Base-by-base conservation (phyloP, 768 basidiomycete species). In the Termitomyces sp. region DNA sequence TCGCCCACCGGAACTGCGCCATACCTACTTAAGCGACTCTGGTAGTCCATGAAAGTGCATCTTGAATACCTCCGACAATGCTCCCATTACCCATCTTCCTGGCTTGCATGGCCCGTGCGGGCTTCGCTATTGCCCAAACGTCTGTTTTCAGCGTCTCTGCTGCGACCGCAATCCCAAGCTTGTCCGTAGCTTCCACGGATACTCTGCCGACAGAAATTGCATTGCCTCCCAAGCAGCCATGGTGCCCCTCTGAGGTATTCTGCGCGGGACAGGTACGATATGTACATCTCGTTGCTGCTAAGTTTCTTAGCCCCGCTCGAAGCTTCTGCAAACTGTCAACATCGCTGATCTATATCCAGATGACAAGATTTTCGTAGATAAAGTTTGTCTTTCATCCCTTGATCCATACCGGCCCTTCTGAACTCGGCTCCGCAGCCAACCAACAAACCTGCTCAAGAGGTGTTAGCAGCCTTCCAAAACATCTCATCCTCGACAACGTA, bases 351-450 rank as follows among this genome's bases (percentile, higher is more conserved):
- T 89, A 25, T 97, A 79, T 65, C 66, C 78, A 0, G 94, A 97
- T 68, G 84, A 86, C 43, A 96, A 97, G 72, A 94, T 91, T 0
- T 86, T 96, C 67, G 89, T 89, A 7, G 94, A 96, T 76, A 83
- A 83, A 66, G 78, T 75, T 51, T 4, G 49, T 38, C 10, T 25
- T 27, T 52, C 25, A 32, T 47, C n/a, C 9, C 16, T 25, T 4
- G 38, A 23, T 12, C 40, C 25, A 36, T 52, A 32, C 15, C 23
- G 3, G 40, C 13, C 16, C 27, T 45, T 20, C 47, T 29, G 23
- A 53, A 41, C 31, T 39, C 25, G 25, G 36, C 51, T 36, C 22
- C 36, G 16, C 76, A 94, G 77, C 94, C 94, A 2, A 96, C 94
- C 1, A 78, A 74, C 64, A 83, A 85, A 61, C 68, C 78, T 0